Base-by-base conservation (phyloP, 768 basidiomycete genomes). In the Tubosaeta sp. region DNA sequence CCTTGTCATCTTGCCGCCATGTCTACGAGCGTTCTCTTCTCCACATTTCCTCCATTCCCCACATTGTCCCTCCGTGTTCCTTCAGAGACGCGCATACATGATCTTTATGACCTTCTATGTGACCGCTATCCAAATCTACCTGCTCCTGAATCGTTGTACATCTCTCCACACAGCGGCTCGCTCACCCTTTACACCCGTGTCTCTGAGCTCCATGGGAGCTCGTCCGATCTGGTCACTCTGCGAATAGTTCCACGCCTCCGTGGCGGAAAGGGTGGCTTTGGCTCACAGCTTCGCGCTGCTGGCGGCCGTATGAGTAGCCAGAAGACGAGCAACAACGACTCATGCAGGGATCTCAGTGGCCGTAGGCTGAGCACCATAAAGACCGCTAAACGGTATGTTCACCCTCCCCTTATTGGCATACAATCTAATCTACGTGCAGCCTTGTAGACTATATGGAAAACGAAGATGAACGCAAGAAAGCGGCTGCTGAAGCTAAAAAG, bases 191-290 rank as follows among this genome's bases (percentile, higher is more conserved):
- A 63, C 16, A 59, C 69, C 3, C 59, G 68, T 6, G 54, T 81
- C 5, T 71, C 75, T 6, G 60, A 73, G 1, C 67, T 73, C 8
- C 59, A 68, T 58, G 61, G 49, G 18, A 60, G 63, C 27, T 60
- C 63, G 14, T 64, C 65, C 5, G 56, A 64, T 34, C 68, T 88
- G 24, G 72, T 92, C n/a, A 75, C 78, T 2, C 73, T 97, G 1
- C 79, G 90, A 0, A 75, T 95, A n/a, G 72, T 79, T 1, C 86
- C 91, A 0, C 75, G 85, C 22, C 64, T 97, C 7, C 75, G 77
- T 3, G 95, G 95, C 44, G 96, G 96, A 18, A 99, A 98, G 71
- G 95, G 96, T 67, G 96, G 95, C 30, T 98, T 99, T 63, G 96
- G 96, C 4, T 90, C 88, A 16, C 94, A 97, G 73, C 76, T 99